phyloP scores from a whole-genome alignment of 2,329 filamentous ascomycete genomes.

The Stachybotrys chlorohalonatus region DNA sequence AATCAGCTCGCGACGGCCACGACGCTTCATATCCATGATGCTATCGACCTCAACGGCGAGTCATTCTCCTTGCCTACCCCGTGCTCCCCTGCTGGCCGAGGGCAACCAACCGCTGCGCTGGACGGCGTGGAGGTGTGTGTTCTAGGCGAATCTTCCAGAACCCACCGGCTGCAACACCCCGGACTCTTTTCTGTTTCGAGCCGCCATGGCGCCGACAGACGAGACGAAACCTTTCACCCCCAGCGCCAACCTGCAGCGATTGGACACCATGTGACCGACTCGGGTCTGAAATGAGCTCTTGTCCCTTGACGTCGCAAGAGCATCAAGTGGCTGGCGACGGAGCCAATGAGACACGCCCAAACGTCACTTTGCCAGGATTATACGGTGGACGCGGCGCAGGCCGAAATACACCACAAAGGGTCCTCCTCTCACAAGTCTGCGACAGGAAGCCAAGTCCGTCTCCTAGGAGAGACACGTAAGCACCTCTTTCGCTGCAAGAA shows the following conservation, averaged over 20 bases:
- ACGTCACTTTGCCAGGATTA: not conserved
- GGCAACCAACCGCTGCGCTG: too few species aligned
- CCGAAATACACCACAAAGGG: not conserved
- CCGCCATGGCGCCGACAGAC: not conserved
- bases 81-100: too few species aligned
- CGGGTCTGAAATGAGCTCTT: not conserved
- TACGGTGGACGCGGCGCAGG: not conserved
- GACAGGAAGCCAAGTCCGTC: too few species aligned
- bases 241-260: not conserved
- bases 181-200: too few species aligned
- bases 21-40: too few species aligned
- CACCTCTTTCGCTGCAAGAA: not conserved
- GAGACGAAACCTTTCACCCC: not conserved
- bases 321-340: not conserved
- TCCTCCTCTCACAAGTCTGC: not conserved
- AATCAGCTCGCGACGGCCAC: too few species aligned
- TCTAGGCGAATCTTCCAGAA: too few species aligned
- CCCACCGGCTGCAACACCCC: too few species aligned
- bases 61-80: not conserved
- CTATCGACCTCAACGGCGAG: not conserved
- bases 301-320: not conserved
- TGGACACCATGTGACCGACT: not conserved
- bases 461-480: not conserved
- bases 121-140: too few species aligned
- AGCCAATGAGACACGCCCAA: not conserved